Evolutionary conservation across 805 yeast genomes (phyloP), one percentile per base, ranked within the genome.

Genomic region (Metschnikowia similis): DNA sequence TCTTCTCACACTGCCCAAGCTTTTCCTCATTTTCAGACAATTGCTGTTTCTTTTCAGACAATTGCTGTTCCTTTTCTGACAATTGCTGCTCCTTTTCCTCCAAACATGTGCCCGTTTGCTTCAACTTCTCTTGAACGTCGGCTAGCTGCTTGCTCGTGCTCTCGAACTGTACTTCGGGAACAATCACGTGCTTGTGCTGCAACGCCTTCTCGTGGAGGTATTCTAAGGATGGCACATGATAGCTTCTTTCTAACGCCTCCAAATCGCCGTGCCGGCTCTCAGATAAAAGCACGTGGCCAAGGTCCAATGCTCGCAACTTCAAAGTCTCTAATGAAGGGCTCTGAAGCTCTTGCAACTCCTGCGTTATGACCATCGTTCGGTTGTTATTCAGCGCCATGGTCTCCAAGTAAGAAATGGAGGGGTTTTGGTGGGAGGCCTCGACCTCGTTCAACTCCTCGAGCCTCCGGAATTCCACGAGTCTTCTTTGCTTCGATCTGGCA

Each of bases 401-500:
- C 28, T 38, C 39, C 34, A 50, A 43, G 31, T 41, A 50, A 9
- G 40, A 41, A 4, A 68, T 29, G 7, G 69, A 47, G 6, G 74
- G 70, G 6, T 30, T n/a, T 4, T 47, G 34, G 6, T 41, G 37
- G 21, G 30, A 30, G 6, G 30, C 8, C 14, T 47, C 41, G 3
- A 41, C 16, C 10, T 49, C 47, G 13, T 49, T 41, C 45, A 56
- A 56, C 10, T 55, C 54, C 6, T 52, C 45, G 10, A 43, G 8
- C 8, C 39, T 21, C 32, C 35, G 35, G 8, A 48, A 47, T 16
- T 53, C 54, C 6, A 65, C 38, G 8, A 62, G 49, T 2, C 44
- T 48, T 48, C 57, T 57, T 9, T 59, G 58, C 17, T 50, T 41
- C 11, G 47, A 48, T 10, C 44, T 49, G 7, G 65, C 62, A 35